Conservation (phyloP, 768 basidiomycete species). For the Tulasnella sp. region DNA sequence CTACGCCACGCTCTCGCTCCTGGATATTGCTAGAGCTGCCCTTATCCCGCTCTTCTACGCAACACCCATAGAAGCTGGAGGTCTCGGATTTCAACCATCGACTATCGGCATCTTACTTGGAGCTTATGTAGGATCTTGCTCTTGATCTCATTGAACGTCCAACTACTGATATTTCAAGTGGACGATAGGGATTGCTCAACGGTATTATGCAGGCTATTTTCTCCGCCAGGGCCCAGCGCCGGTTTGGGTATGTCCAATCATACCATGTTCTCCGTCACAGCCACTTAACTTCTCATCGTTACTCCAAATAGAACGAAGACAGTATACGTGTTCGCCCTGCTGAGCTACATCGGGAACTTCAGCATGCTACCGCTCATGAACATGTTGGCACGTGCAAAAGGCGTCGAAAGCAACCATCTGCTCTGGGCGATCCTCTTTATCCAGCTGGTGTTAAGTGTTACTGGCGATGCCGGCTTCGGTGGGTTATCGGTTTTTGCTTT, state of each 20-base stretch:
- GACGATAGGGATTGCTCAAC: slow-evolving; percentile 2
- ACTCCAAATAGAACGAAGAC: not conserved
- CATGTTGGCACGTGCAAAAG: not conserved
- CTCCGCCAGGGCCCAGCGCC: slow-evolving; percentile 7
- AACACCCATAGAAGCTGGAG: slow-evolving; percentile 11
- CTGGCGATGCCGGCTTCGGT: slow-evolving; percentile 11
- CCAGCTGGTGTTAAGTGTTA: not conserved
- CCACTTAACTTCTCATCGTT: no score
- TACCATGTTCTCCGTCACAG: not conserved
- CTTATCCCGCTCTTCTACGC: slow-evolving; percentile 38
- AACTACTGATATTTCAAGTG: not conserved
- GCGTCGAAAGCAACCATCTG: not conserved
- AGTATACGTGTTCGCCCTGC: slow-evolving; percentile 1
- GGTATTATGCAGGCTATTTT: slow-evolving; percentile 9
- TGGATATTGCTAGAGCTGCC: slow-evolving; percentile 56
- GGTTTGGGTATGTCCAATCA: slow-evolving; percentile 5
- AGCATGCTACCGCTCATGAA: slow-evolving; percentile 10
- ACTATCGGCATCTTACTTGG: slow-evolving; percentile 15
- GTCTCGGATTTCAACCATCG: slow-evolving; percentile 4
- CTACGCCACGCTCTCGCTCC: slow-evolving; percentile 50
- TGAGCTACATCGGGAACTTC: slow-evolving; percentile 12
- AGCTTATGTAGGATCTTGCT: not conserved
- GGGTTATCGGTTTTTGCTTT: no score
- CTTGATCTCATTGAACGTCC: not conserved
- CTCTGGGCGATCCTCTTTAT: not conserved